Evolutionary conservation across 768 basidiomycete genomes (phyloP).

Genomic region (Trametes sanguinea): DNA sequence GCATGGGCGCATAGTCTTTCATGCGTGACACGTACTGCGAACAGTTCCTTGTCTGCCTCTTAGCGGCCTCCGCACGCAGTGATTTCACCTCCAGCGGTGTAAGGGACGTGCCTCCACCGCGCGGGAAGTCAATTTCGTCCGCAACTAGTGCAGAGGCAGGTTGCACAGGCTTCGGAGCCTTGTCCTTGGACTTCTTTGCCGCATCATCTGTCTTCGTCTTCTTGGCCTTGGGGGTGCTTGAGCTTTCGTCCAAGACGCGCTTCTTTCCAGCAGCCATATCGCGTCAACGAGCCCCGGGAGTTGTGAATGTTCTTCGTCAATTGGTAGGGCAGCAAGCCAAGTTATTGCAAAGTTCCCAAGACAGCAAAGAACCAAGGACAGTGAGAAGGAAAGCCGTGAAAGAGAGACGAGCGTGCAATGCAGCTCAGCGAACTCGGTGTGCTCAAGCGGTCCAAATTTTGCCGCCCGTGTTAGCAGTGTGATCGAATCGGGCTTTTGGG

Average conservation of each 20-base stretch:
- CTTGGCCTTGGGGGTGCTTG: constrained; percentile 54
- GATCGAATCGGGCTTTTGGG: constrained; percentile 14
- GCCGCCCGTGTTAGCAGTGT: constrained; percentile 20
- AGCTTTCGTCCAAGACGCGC: constrained; percentile 57
- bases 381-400: not conserved
- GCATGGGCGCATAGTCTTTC: not conserved
- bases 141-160: constrained; percentile 43
- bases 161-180: constrained; percentile 33
- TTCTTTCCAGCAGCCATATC: constrained; percentile 56
- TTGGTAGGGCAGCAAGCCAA: too few species aligned
- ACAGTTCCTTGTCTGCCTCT: constrained; percentile 82
- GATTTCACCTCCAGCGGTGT: constrained; percentile 89
- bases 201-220: constrained; percentile 54
- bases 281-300: not conserved
- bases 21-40: constrained; percentile 49
- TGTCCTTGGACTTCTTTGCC: constrained; percentile 30
- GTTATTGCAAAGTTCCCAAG: too few species aligned
- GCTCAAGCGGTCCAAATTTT: constrained; percentile 21
- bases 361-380: not conserved
- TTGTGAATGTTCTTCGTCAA: not conserved
- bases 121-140: constrained; percentile 91
- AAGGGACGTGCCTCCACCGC: constrained; percentile 88
- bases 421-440: not conserved
- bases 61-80: constrained; percentile 78
- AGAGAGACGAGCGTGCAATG: not conserved